Base-by-base conservation (phyloP, 345 rosid genomes). In the Anastatica hierochuntica region DNA sequence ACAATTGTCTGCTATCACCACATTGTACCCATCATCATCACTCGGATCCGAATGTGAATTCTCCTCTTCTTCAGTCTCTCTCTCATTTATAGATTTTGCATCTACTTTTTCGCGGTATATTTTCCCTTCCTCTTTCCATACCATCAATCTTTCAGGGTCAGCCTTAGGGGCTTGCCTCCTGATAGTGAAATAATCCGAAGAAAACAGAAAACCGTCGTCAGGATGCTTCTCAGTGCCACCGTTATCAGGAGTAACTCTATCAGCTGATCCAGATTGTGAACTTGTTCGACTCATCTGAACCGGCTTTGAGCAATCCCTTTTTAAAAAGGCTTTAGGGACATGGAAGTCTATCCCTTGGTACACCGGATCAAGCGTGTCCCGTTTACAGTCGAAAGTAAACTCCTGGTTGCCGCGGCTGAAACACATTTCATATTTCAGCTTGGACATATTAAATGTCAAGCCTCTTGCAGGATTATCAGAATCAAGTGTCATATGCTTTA, bases 91-190 rank as follows among this genome's bases (percentile, higher is more conserved):
- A 35, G 95, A 71, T 72, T 84, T 79, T 43, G 84, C 88, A 69
- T 75, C 78, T 12, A 88, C 81, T 85, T 79, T 79, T 74, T 88
- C 95, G 57, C 73, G 77, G 70, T 85, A 83, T 71, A 72, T 84
- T 72, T 88, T 85, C 41, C 96, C 96, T 78, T 88, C 90, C 68
- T 83, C 96, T 77, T 85, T 95, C 98, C 98, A 92, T n/a, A 94
- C 90, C 70, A 83, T 57, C 57, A 92, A 65, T 52, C 90, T 83
- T 36, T 77, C 80, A 43, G 90, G 77, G 68, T 92, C 95, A 53
- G 90, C 96, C 77, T 88, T 92, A 24, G 82, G 88, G 37, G 98
- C 84, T 67, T 92, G 98, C 76, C 81, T 84, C 79, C 98, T 78
- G 44, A 92, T 79, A 2, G 96, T 85, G 61, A 92, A 92, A 56